phyloP scores from a whole-genome alignment of 805 yeast species.

The Yamadazyma tumulicola region DNA sequence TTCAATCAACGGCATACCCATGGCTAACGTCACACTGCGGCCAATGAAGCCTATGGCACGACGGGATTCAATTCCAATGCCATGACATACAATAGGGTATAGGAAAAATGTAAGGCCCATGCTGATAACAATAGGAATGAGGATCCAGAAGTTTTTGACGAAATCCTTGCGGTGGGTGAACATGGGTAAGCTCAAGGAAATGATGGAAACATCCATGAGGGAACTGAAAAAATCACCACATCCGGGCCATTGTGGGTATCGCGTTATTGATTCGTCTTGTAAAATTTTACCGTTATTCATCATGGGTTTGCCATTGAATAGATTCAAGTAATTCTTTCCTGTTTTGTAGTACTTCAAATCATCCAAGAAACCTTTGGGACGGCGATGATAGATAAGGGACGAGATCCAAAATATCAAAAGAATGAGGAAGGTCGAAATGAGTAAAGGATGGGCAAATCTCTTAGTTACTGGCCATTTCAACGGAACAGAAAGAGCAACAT shows the following conservation, averaged over 20 bases:
- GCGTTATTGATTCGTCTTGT: conserved; percentile 20
- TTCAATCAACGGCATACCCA: conserved; percentile 71
- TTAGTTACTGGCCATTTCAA: conserved; percentile 41
- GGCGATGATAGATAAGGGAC: conserved; percentile 45
- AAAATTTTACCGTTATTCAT: conserved; percentile 24
- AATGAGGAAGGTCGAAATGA: conserved; percentile 62
- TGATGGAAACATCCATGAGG: conserved; percentile 74
- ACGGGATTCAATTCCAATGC: conserved; percentile 57
- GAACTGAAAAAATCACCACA: conserved; percentile 75
- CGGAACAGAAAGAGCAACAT: conserved; percentile 46
- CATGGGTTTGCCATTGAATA: conserved; percentile 44
- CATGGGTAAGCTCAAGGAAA: conserved; percentile 74
- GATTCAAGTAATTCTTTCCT: conserved; percentile 59
- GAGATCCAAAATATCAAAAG: conserved; percentile 61
- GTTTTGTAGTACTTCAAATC: conserved; percentile 59
- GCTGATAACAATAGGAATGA: conserved; percentile 56
- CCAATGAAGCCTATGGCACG: conserved; percentile 75
- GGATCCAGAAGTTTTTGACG: conserved; percentile 52
- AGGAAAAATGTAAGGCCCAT: conserved; percentile 58
- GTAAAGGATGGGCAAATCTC: conserved; percentile 66
- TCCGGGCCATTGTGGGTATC: conserved; percentile 59
- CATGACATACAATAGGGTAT: conserved; percentile 67
- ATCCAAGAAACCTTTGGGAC: conserved; percentile 47
- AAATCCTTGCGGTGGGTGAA: conserved; percentile 67
- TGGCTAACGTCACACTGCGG: conserved; percentile 72